Conservation (phyloP, 78 protist genomes). For the Dictyostelium intermedium region DNA sequence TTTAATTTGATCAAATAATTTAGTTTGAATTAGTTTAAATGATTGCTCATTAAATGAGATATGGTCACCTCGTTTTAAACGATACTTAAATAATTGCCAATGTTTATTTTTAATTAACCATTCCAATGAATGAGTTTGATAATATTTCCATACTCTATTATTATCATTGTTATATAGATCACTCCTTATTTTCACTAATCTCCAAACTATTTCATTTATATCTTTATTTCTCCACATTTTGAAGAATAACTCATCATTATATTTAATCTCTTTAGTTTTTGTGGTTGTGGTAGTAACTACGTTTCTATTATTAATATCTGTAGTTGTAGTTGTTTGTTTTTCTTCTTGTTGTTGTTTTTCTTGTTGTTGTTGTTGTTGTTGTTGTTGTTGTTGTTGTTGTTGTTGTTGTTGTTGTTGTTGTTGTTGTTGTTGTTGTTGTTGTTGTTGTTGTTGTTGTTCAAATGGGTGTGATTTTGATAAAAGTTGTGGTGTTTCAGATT, state of each 20-base stretch:
- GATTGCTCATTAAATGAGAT: neutral
- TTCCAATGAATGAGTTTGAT: conserved; percentile 9
- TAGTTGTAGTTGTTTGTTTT: neutral
- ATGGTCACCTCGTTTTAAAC: neutral
- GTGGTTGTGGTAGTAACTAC: neutral
- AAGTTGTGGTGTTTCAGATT: too few species aligned
- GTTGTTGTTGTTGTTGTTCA: neutral
- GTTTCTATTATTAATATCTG: neutral
- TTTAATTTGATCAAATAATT: neutral
- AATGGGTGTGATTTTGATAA: neutral
- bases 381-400: neutral
- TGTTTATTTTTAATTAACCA: neutral
- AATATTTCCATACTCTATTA: neutral
- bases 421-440: neutral
- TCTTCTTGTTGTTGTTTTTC: neutral
- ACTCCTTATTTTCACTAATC: neutral
- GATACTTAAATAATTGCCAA: neutral
- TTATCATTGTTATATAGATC: neutral
- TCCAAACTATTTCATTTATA: neutral
- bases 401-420: neutral
- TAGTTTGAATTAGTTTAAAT: neutral
- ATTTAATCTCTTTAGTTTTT: neutral
- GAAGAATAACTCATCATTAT: neutral
- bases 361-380: neutral
- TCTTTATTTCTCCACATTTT: neutral